Conservation (phyloP, 495 filamentous ascomycete species). For the Hypoxylon fragiforme region DNA sequence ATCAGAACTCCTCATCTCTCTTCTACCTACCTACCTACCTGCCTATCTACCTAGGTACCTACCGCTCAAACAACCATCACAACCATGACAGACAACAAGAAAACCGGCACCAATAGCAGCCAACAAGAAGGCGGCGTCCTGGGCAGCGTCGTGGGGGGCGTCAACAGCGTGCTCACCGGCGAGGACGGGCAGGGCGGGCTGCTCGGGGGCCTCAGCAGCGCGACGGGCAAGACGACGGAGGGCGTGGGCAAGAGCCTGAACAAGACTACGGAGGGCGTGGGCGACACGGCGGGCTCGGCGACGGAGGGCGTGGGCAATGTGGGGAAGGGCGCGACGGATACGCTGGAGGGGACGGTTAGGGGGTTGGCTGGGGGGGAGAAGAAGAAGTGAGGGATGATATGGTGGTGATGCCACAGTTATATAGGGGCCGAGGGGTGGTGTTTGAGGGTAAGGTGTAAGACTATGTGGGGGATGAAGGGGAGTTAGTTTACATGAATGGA, state of each 20-base stretch:
- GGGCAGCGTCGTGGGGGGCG: conserved; percentile 39
- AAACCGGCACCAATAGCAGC: conserved; percentile 9
- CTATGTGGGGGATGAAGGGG: too few relatives aligned
- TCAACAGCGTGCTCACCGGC: conserved; percentile 46
- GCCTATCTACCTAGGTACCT: too few relatives aligned
- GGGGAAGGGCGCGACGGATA: conserved; percentile 32
- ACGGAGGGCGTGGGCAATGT: conserved; percentile 36
- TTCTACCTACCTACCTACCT: too few relatives aligned
- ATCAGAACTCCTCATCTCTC: too few relatives aligned
- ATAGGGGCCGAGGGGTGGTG: too few relatives aligned
- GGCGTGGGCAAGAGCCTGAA: conserved; percentile 35
- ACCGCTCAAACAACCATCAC: conserved; percentile 8
- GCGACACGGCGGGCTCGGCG: conserved; percentile 36
- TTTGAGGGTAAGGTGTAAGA: too few relatives aligned
- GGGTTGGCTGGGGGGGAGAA: conserved; percentile 23
- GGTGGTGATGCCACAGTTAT: too few relatives aligned
- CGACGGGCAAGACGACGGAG: conserved; percentile 43
- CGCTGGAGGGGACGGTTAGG: conserved; percentile 25
- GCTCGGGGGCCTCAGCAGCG: conserved; percentile 39
- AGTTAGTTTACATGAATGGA: too few relatives aligned
- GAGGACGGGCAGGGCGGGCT: conserved; percentile 49
- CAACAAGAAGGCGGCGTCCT: conserved; percentile 43
- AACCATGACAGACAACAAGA: background rate
- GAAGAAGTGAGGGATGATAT: conserved; percentile 5
- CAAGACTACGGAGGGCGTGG: conserved; percentile 38